Evolutionary conservation across 2,329 filamentous ascomycete species (phyloP).

Genomic region (Diaporthe ampelina): DNA sequence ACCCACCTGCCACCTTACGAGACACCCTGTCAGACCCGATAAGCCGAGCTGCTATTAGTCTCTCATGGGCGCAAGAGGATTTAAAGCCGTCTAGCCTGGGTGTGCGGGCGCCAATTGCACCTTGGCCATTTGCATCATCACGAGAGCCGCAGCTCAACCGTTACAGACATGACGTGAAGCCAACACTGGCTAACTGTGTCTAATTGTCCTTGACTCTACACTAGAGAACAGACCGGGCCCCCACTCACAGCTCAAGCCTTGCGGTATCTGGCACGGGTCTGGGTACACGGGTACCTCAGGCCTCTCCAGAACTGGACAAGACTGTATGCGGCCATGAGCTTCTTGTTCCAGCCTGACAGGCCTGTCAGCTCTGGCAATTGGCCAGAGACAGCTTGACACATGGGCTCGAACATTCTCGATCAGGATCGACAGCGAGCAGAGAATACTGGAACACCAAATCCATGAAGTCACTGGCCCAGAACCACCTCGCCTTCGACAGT

Average conservation of each 20-base stretch:
- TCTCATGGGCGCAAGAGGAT: neutral
- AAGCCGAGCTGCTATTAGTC: conserved; percentile 4
- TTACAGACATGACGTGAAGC: neutral
- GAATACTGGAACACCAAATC: neutral
- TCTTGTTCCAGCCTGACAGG: too few relatives aligned
- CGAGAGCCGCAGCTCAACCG: conserved; percentile 16
- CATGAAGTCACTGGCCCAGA: neutral
- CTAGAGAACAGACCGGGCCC: neutral
- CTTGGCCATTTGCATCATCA: conserved; percentile 7
- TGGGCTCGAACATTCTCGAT: conserved; percentile 15
- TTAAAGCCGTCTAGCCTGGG: neutral
- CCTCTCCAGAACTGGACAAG: neutral
- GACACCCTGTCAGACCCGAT: conserved; percentile 1
- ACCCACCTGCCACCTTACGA: neutral
- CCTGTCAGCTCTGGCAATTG: too few relatives aligned
- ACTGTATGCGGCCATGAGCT: neutral
- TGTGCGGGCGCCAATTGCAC: conserved; percentile 15
- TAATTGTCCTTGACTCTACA: too few relatives aligned
- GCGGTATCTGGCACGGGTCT: neutral
- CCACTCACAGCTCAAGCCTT: neutral
- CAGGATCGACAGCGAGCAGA: neutral
- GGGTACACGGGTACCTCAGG: neutral
- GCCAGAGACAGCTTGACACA: neutral
- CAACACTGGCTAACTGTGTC: too few relatives aligned
- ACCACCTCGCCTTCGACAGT: neutral